phyloP scores from a whole-genome alignment of 352 stramenopile species.

The Blastocystis sp. region DNA sequence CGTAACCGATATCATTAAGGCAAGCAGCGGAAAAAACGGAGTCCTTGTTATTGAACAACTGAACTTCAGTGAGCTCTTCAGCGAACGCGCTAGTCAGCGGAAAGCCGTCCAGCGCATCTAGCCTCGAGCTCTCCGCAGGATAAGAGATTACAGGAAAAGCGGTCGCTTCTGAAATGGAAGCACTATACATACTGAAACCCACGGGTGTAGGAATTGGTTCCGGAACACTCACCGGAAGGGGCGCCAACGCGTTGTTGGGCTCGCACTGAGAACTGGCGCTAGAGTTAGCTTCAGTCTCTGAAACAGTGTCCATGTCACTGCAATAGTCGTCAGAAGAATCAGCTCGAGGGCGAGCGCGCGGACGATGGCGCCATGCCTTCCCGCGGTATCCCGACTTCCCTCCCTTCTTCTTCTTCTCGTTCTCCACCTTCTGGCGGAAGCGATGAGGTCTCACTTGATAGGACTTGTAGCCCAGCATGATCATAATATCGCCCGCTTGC shows the following conservation, averaged over 20 bases:
- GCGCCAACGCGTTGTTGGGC: neutral
- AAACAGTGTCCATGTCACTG: neutral
- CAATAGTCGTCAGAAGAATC: neutral
- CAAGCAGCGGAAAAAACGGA: neutral
- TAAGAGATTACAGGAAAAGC: neutral
- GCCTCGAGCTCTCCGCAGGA: neutral
- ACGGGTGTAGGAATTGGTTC: neutral
- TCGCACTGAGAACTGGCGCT: neutral
- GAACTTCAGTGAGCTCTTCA: neutral
- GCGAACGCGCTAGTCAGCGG: too few relatives aligned
- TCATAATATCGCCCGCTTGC: conserved; percentile 33
- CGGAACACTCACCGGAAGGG: neutral
- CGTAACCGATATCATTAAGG: neutral
- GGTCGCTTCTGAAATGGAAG: neutral
- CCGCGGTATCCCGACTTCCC: neutral
- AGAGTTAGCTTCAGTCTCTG: neutral
- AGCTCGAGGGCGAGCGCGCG: neutral
- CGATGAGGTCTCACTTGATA: conserved; percentile 20
- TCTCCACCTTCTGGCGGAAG: conserved; percentile 67
- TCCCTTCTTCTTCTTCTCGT: neutral
- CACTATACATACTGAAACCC: neutral
- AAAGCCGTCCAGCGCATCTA: neutral
- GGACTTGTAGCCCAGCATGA: conserved; percentile 37
- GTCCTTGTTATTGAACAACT: conserved; percentile 4
- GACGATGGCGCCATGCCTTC: neutral